Evolutionary conservation across 257 asterid genomes (phyloP).

Genomic region (Solanum sitiens): DNA sequence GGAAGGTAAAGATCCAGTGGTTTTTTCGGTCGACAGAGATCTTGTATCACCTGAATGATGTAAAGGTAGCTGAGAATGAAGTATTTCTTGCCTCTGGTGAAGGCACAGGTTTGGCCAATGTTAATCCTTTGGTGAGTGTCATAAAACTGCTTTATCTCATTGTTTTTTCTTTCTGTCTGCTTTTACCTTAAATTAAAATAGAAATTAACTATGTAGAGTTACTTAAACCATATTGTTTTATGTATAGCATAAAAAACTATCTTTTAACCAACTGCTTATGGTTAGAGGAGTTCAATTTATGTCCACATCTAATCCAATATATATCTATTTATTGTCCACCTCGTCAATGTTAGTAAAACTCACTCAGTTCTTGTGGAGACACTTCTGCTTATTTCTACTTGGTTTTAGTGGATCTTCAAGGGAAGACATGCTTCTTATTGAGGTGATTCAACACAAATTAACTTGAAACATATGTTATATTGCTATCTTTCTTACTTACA

Average conservation of each 20-base stretch:
- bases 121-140: slow-evolving; percentile 48
- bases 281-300: not conserved
- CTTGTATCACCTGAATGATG: slow-evolving; percentile 26
- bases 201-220: not conserved
- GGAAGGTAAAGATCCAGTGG: slow-evolving; percentile 71
- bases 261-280: not conserved
- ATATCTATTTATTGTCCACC: not conserved
- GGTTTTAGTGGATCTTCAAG: not conserved
- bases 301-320: not conserved
- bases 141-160: not conserved
- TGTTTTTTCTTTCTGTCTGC: not conserved
- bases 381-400: not conserved
- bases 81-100: slow-evolving; percentile 74
- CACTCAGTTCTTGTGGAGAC: not conserved
- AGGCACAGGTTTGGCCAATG: slow-evolving; percentile 53
- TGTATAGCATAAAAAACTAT: not conserved
- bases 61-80: slow-evolving; percentile 38
- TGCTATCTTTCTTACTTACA: not conserved
- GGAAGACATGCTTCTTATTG: not conserved
- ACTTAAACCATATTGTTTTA: not conserved
- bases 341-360: not conserved
- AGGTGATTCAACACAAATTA: not conserved
- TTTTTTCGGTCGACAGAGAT: slow-evolving; percentile 73
- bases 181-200: not conserved
- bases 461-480: not conserved